These are phyloP conservation scores for Camellia sinensis DNA, from an alignment of 148 eudicot genomes.

Conservation along the genomic window DNA sequence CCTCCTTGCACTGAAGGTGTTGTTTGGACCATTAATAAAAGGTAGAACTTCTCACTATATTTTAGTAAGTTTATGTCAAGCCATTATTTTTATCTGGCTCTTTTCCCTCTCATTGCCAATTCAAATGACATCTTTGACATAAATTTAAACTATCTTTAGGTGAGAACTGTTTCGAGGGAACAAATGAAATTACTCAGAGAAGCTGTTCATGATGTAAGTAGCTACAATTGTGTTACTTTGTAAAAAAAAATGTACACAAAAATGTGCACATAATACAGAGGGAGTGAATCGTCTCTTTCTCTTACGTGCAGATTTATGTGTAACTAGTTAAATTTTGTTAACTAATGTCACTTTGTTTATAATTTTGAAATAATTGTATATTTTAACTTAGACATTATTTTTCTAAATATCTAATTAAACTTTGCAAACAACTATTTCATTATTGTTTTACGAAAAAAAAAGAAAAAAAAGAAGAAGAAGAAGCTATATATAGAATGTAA, in stretches of 20 bases:
- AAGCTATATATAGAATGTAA: no score
- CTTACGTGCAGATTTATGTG: no score
- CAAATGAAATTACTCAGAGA: conserved; percentile 5
- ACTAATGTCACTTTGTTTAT: no score
- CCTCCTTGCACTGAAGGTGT: conserved; percentile 15
- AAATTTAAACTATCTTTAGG: neutral
- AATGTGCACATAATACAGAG: neutral
- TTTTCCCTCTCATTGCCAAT: neutral
- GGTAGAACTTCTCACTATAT: no score
- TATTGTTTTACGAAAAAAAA: no score
- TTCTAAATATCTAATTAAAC: no score
- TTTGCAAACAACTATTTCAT: no score
- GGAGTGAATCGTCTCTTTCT: neutral
- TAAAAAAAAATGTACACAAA: neutral
- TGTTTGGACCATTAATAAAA: neutral
- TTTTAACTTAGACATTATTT: no score
- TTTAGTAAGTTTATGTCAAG: neutral
- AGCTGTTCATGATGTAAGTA: neutral
- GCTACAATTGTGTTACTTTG: neutral
- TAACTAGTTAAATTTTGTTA: no score
- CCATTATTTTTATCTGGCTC: neutral
- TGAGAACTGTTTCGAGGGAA: conserved; percentile 1
- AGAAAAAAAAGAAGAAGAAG: no score
- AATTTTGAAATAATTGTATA: no score
- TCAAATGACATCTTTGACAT: neutral